These are phyloP conservation scores for Alternaria solani DNA, from an alignment of 2,329 filamentous ascomycete species.

Conservation along the genomic window DNA sequence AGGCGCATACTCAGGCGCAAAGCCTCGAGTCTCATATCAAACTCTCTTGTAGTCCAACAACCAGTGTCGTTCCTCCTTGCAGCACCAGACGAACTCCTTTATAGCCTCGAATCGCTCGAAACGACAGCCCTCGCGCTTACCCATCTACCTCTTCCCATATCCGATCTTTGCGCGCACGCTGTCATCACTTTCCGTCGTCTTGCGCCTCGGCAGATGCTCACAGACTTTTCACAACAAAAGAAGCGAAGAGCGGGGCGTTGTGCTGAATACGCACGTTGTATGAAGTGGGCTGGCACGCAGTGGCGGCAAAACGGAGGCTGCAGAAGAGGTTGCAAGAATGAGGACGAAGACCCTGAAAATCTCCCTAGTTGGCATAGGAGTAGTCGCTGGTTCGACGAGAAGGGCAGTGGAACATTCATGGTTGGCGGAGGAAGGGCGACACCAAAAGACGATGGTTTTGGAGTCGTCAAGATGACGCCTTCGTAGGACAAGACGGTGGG, in stretches of 20 bases:
- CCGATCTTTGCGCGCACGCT: slow-evolving; percentile 44
- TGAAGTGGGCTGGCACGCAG: slow-evolving; percentile 43
- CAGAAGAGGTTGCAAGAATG: slow-evolving; percentile 42
- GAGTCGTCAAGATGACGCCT: slow-evolving; percentile 8
- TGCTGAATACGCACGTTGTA: slow-evolving; percentile 45
- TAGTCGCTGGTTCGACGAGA: slow-evolving; percentile 43
- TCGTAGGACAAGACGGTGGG: neutral
- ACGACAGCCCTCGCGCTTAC: slow-evolving; percentile 41
- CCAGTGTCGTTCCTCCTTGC: slow-evolving; percentile 30
- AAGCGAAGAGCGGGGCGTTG: slow-evolving; percentile 31
- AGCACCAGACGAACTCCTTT: slow-evolving; percentile 34
- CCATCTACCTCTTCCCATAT: slow-evolving; percentile 33
- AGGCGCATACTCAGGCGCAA: slow-evolving; percentile 31
- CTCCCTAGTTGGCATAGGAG: slow-evolving; percentile 48
- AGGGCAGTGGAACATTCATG: slow-evolving; percentile 40
- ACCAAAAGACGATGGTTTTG: slow-evolving; percentile 10
- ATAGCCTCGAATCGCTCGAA: slow-evolving; percentile 45
- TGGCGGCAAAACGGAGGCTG: slow-evolving; percentile 45
- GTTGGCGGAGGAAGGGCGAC: slow-evolving; percentile 35
- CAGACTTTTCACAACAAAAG: slow-evolving; percentile 33
- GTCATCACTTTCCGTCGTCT: slow-evolving; percentile 42
- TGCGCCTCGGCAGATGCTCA: slow-evolving; percentile 33
- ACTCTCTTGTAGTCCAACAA: slow-evolving; percentile 1
- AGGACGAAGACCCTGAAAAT: slow-evolving; percentile 43
- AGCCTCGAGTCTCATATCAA: slow-evolving; percentile 20